A percentile compares a stretch with the other conserved stretches of the same genome.
These are phyloP conservation scores for Manihot esculenta DNA, from an alignment of 441 rosid genomes.

Conservation along the genomic window DNA sequence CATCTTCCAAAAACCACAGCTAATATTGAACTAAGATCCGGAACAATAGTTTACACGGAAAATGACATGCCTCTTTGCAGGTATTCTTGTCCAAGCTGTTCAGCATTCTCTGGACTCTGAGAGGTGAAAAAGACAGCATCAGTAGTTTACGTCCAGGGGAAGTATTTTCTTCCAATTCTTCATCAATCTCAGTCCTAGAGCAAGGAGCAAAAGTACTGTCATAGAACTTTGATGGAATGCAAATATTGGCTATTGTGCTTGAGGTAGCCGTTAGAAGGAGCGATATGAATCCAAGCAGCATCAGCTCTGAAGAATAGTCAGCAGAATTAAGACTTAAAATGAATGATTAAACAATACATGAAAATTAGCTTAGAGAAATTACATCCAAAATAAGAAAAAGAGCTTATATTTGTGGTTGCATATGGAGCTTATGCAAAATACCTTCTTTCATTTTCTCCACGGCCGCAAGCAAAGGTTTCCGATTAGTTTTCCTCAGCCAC, in stretches of 20 bases:
- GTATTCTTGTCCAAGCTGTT: conserved; percentile 42
- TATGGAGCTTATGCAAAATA: conserved; percentile 24
- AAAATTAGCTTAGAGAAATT: background rate
- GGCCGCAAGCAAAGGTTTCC: conserved; percentile 78
- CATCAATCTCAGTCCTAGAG: conserved; percentile 52
- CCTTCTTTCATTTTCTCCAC: conserved; percentile 97
- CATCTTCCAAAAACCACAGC: background rate
- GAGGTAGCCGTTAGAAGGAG: conserved; percentile 87
- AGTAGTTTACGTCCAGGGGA: conserved; percentile 52
- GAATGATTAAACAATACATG: conserved; percentile 16
- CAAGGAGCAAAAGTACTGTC: conserved; percentile 71
- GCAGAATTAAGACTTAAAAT: conserved; percentile 13
- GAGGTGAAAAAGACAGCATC: conserved; percentile 29
- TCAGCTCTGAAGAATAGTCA: conserved; percentile 60
- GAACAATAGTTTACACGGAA: conserved; percentile 12
- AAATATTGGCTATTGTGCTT: conserved; percentile 64
- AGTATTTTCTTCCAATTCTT: conserved; percentile 43
- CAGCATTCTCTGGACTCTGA: conserved; percentile 51
- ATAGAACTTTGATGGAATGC: conserved; percentile 83
- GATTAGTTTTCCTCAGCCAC: conserved; percentile 81
- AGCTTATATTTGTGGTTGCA: conserved; percentile 1
- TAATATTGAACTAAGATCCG: conserved; percentile 17
- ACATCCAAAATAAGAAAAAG: background rate
- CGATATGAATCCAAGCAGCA: conserved; percentile 96
- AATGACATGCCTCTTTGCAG: conserved; percentile 65